These are phyloP conservation scores for Starmerella etchellsii DNA, from an alignment of 805 yeast species.

Conservation along the genomic window DNA sequence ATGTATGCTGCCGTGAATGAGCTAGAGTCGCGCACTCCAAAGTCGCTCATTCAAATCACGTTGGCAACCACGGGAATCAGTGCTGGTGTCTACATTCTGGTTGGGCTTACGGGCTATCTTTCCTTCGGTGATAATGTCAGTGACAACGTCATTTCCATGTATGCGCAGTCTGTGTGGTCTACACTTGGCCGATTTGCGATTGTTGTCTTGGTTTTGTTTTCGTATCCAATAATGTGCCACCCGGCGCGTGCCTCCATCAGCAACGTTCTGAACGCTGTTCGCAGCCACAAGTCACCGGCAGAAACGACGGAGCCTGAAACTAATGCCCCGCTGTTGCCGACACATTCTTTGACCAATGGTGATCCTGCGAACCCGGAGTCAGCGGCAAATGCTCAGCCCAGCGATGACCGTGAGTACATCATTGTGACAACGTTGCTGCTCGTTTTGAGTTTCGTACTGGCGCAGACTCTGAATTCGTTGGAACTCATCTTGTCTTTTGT, in stretches of 20 bases:
- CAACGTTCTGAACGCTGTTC: constrained; percentile 44
- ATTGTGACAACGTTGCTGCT: constrained; percentile 36
- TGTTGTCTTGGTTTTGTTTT: constrained; percentile 62
- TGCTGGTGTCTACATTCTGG: constrained; percentile 46
- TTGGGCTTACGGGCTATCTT: constrained; percentile 72
- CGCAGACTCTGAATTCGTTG: constrained; percentile 55
- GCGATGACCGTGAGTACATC: constrained; percentile 23
- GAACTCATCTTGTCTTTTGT: constrained; percentile 76
- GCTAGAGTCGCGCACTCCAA: constrained; percentile 30
- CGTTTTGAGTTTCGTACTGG: constrained; percentile 44
- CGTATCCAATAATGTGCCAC: constrained; percentile 84
- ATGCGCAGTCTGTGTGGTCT: constrained; percentile 50
- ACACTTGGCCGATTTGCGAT: constrained; percentile 72
- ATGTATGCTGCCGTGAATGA: constrained; percentile 85
- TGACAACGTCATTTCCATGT: constrained; percentile 72
- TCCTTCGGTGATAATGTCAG: constrained; percentile 72
- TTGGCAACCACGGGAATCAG: constrained; percentile 47
- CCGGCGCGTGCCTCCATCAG: constrained; percentile 77
- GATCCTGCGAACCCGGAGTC: too few relatives aligned
- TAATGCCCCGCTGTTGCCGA: constrained; percentile 3
- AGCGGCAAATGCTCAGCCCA: constrained; percentile 1
- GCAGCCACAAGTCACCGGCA: not conserved
- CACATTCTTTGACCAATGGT: not conserved
- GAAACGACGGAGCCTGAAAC: not conserved
- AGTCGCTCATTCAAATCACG: constrained; percentile 37